A percentile compares a stretch with the other conserved stretches of the same genome.
Conservation (phyloP, 805 yeast genomes). For the Candida namnaoensis region DNA sequence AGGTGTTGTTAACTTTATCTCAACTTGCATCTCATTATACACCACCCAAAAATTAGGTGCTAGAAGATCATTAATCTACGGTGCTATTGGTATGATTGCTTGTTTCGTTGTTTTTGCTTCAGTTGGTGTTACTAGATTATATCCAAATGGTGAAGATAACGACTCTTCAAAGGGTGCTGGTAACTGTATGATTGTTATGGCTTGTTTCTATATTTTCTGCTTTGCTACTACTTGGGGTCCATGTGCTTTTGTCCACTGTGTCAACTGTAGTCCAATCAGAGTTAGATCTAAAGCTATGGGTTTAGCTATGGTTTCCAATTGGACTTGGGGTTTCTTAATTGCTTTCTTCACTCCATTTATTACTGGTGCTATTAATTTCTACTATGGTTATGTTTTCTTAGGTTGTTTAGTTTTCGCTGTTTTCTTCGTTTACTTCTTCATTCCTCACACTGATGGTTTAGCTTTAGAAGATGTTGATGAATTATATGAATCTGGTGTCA, state of each 20-base stretch:
- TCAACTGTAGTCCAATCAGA: slow-evolving; percentile 68
- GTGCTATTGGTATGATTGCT: slow-evolving; percentile 39
- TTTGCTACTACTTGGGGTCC: slow-evolving; percentile 76
- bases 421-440: slow-evolving; percentile 64
- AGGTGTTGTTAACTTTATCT: slow-evolving; percentile 52
- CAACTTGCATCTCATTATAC: slow-evolving; percentile 41
- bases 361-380: slow-evolving; percentile 56
- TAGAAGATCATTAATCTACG: slow-evolving; percentile 37
- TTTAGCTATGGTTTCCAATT: slow-evolving; percentile 54
- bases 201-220: slow-evolving; percentile 63
- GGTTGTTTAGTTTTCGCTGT: slow-evolving; percentile 52
- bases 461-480: slow-evolving; percentile 78
- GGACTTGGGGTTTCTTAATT: slow-evolving; percentile 62
- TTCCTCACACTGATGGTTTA: slow-evolving; percentile 76
- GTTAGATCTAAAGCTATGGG: slow-evolving; percentile 51
- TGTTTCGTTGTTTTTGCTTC: slow-evolving; percentile 45
- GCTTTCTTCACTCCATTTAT: slow-evolving; percentile 65
- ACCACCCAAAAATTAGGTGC: slow-evolving; percentile 48
- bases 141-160: slow-evolving; percentile 33
- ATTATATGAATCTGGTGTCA: slow-evolving; percentile 35
- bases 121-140: slow-evolving; percentile 44
- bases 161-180: slow-evolving; percentile 49
- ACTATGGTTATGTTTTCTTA: slow-evolving; percentile 58
- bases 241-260: slow-evolving; percentile 51
- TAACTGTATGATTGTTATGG: slow-evolving; percentile 60